phyloP scores from a whole-genome alignment of 2,329 filamentous ascomycete genomes.

The Blumeriella jaapii region DNA sequence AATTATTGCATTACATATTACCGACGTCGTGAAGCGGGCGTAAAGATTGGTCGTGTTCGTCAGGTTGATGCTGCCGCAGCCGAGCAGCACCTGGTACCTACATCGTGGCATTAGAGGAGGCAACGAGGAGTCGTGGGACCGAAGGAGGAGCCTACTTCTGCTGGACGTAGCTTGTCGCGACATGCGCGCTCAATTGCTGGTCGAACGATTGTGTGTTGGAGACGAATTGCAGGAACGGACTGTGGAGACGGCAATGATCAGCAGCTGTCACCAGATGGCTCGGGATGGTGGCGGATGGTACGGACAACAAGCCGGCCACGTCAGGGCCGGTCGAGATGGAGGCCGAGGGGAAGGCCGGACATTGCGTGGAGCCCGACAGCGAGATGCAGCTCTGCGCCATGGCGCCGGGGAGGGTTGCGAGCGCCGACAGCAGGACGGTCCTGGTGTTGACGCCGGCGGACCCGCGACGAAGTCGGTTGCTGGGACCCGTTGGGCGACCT shows the following conservation, averaged over 20 bases:
- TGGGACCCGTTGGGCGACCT: slow-evolving; percentile 5
- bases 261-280: slow-evolving; percentile 7
- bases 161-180: slow-evolving; percentile 63
- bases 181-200: slow-evolving; percentile 56
- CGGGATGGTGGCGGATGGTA: slow-evolving; percentile 14
- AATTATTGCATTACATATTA: slow-evolving; percentile 87
- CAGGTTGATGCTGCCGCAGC: slow-evolving; percentile 67
- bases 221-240: slow-evolving; percentile 78
- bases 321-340: slow-evolving; percentile 55
- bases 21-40: slow-evolving; percentile 82
- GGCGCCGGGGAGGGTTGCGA: slow-evolving; percentile 21
- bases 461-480: slow-evolving; percentile 16
- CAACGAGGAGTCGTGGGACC: slow-evolving; percentile 2
- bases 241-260: slow-evolving; percentile 30
- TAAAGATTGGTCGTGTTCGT: slow-evolving; percentile 74
- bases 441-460: slow-evolving; percentile 16
- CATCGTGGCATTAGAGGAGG: slow-evolving; percentile 23
- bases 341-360: slow-evolving; percentile 59
- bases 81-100: slow-evolving; percentile 74
- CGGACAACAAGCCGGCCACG: slow-evolving; percentile 54
- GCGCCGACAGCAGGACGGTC: slow-evolving; percentile 22
- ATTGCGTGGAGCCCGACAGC: slow-evolving; percentile 56
- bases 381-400: slow-evolving; percentile 43
- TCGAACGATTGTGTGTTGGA: slow-evolving; percentile 71
- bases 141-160: slow-evolving; percentile 49